Percentiles rank a stretch among this genome's conserved stretches.
Conservation (phyloP, 495 filamentous ascomycete genomes). For the Diplogelasinospora grovesii region DNA sequence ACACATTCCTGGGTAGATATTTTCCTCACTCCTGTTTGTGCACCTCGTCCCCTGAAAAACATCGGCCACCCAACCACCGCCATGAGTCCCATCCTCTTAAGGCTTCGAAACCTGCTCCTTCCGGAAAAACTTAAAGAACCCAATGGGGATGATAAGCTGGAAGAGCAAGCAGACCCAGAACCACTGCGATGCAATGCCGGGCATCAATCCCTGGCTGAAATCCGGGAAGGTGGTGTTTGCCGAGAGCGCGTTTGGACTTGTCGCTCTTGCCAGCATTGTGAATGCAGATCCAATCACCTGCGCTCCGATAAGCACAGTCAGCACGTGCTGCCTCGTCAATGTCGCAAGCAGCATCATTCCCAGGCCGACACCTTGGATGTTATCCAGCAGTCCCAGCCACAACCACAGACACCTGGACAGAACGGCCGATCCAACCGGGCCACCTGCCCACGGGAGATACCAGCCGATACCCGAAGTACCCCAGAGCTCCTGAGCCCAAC, state of each 20-base stretch:
- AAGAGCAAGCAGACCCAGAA: slow-evolving; percentile 61
- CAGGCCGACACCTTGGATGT: slow-evolving; percentile 54
- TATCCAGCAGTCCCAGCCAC: slow-evolving; percentile 58
- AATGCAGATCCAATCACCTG: slow-evolving; percentile 50
- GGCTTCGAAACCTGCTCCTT: slow-evolving; percentile 68
- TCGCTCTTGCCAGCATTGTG: slow-evolving; percentile 53
- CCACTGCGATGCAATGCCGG: slow-evolving; percentile 48
- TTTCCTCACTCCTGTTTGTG: too few species aligned
- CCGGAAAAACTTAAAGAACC: slow-evolving; percentile 64
- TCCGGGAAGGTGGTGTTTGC: slow-evolving; percentile 61
- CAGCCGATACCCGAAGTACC: slow-evolving; percentile 48
- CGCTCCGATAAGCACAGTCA: slow-evolving; percentile 48
- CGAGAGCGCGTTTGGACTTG: slow-evolving; percentile 51
- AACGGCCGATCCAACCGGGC: slow-evolving; percentile 43
- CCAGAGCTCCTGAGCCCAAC: slow-evolving; percentile 65
- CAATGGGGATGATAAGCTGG: slow-evolving; percentile 58
- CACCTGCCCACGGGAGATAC: slow-evolving; percentile 55
- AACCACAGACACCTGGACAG: slow-evolving; percentile 54
- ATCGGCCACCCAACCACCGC: neutral
- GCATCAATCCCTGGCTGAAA: slow-evolving; percentile 37
- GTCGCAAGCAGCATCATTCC: slow-evolving; percentile 61
- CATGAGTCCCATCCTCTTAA: slow-evolving; percentile 15
- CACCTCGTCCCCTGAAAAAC: too few species aligned
- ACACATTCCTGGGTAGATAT: too few species aligned
- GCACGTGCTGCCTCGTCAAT: slow-evolving; percentile 53